A percentile compares a stretch with the other conserved stretches of the same genome.
These are phyloP conservation scores for Aureoboletus auriporus DNA, from an alignment of 768 basidiomycete genomes.

Conservation along the genomic window DNA sequence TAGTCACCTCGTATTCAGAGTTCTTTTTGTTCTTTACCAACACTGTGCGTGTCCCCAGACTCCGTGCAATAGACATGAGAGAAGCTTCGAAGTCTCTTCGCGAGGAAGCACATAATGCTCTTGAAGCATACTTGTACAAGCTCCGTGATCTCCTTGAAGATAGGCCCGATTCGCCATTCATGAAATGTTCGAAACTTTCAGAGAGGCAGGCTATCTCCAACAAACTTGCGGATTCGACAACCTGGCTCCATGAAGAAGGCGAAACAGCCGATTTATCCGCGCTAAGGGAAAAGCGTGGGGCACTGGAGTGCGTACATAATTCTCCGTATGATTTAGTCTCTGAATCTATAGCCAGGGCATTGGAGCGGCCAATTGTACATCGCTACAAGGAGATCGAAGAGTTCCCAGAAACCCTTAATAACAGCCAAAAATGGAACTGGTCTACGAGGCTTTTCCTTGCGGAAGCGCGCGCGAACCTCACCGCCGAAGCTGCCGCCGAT, in stretches of 20 bases:
- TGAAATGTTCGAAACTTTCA: conserved; percentile 70
- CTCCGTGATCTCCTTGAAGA: conserved; percentile 78
- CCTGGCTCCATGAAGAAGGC: conserved; percentile 82
- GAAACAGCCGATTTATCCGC: conserved; percentile 77
- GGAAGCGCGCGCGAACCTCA: conserved; percentile 74
- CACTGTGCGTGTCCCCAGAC: conserved; percentile 38
- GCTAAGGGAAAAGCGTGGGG: conserved; percentile 70
- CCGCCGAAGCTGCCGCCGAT: conserved; percentile 54
- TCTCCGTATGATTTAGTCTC: not conserved
- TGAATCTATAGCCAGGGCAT: conserved; percentile 40
- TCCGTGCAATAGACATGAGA: conserved; percentile 72
- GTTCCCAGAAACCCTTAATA: conserved; percentile 80
- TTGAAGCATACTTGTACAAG: conserved; percentile 93
- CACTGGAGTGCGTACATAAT: conserved; percentile 66
- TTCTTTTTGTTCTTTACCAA: conserved; percentile 1
- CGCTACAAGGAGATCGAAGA: conserved; percentile 88
- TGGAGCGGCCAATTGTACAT: conserved; percentile 79
- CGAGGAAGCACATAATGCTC: conserved; percentile 86
- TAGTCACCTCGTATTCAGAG: conserved; percentile 16
- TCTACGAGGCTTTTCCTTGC: conserved; percentile 80
- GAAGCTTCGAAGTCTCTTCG: conserved; percentile 73
- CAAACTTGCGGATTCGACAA: conserved; percentile 67
- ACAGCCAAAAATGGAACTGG: conserved; percentile 86
- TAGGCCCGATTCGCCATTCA: conserved; percentile 67
- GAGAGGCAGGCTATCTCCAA: conserved; percentile 68